Evolutionary conservation across 2,329 filamentous ascomycete genomes (phyloP), one percentile per base, ranked within the genome.

Genomic region (Fusarium sp.): DNA sequence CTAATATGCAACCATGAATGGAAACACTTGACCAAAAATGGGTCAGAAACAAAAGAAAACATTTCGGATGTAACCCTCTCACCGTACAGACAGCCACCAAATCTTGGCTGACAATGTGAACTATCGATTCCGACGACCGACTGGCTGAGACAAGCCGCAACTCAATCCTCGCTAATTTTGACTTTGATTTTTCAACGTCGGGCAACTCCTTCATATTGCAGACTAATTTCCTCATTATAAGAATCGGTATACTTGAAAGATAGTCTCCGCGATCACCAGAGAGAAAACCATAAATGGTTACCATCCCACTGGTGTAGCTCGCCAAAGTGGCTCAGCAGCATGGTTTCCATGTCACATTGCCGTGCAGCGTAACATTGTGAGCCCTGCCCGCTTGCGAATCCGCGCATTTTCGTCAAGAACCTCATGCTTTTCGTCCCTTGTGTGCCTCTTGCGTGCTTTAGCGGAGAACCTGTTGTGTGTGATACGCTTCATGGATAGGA

Each of bases 311-410:
- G 33, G 22, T 55, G 50, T 42, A 49, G 58, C 36, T 40, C 39
- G n/a, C 36, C 34, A 39, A 48, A 44, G 38, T 54, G 39, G 51
- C 43, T 63, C 59, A 56, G 42, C 20, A 52, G 22, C 34, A 59
- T 45, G 42, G 43, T 42, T 63, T 52, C 49, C 66, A 63, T 58
- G 63, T 52, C 63, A 62, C 63, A 49, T 65, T 63, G 42, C 61
- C 33, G 50, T 48, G 14, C 50, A 73, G 46, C 52, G 68, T 74
- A 61, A 63, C 72, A 70, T 73, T 53, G 34, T 58, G 11, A 43
- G 58, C 71, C 54, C 56, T 63, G 58, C 61, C 42, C 28, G 48
- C 53, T 48, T 20, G 39, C 48, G 46, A 63, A 61, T 59, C 36
- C 50, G 61, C 44, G 38, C 55, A 13, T 26, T 61, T 69, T 69